Percentiles rank a stretch among this genome's conserved stretches.
Conservation (phyloP, 768 basidiomycete species). For the Pulveroboletus frians region DNA sequence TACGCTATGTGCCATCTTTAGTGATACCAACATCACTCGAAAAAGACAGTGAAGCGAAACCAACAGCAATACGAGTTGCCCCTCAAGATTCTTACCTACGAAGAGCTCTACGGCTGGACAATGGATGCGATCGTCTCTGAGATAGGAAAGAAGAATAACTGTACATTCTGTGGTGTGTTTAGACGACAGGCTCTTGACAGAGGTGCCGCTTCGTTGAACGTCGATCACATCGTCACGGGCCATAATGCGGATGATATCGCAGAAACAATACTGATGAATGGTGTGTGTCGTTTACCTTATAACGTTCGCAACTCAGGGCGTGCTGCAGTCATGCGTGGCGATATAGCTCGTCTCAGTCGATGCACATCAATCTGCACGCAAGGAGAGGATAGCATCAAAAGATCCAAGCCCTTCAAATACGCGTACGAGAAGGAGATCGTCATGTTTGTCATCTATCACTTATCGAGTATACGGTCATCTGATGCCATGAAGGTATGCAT, state of each 20-base stretch:
- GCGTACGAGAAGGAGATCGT: conserved; percentile 99
- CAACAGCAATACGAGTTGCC: conserved; percentile 93
- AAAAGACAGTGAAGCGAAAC: conserved; percentile 94
- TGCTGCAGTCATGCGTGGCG: conserved; percentile 87
- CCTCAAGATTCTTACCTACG: conserved; percentile 92
- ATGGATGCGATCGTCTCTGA: conserved; percentile 97
- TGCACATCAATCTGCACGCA: conserved; percentile 95
- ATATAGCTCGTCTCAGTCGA: conserved; percentile 88
- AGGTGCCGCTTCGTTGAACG: conserved; percentile 80
- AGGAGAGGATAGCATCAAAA: conserved; percentile 92
- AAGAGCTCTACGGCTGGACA: conserved; percentile 98
- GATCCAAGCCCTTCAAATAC: conserved; percentile 99
- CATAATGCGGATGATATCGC: conserved; percentile 99
- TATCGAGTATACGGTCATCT: conserved; percentile 6
- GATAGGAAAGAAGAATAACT: conserved; percentile 96
- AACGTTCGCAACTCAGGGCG: not conserved
- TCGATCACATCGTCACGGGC: conserved; percentile 97
- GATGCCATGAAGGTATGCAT: conserved; percentile 75
- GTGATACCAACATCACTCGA: not conserved
- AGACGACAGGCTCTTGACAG: conserved; percentile 93
- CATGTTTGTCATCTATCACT: conserved; percentile 53
- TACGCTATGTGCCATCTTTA: conserved; percentile 1
- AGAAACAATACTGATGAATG: conserved; percentile 98
- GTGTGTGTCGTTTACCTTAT: conserved; percentile 42
- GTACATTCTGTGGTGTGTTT: conserved; percentile 99